Percentiles rank a stretch among this genome's conserved stretches.
These are phyloP conservation scores for Coemansia furcata DNA, from an alignment of 192 early-diverging fungal genomes.

Conservation along the genomic window DNA sequence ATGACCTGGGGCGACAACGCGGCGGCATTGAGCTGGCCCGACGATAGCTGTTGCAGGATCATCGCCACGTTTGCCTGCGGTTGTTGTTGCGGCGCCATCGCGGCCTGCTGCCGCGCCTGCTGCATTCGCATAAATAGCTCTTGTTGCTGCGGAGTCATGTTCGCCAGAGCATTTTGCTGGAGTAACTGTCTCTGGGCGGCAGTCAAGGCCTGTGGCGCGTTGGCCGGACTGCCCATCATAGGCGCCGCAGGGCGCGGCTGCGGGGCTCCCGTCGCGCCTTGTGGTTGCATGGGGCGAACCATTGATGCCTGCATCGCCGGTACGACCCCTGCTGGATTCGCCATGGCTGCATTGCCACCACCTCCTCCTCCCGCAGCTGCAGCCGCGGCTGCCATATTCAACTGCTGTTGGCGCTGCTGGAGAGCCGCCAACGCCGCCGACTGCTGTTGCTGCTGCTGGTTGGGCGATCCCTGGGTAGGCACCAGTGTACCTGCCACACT, in stretches of 20 bases:
- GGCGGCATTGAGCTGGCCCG: constrained; percentile 25
- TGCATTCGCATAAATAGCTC: constrained; percentile 15
- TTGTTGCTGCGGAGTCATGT: constrained; percentile 30
- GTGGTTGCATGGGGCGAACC: not conserved
- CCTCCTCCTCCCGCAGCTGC: not conserved
- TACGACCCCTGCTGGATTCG: not conserved
- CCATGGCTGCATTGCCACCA: not conserved
- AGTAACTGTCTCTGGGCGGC: constrained; percentile 17
- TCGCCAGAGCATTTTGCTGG: constrained; percentile 16
- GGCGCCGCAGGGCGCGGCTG: constrained; percentile 7
- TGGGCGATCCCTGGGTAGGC: not conserved
- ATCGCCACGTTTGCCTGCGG: constrained; percentile 25
- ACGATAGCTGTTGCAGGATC: constrained; percentile 35
- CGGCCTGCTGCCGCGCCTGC: constrained; percentile 27
- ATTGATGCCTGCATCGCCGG: not conserved
- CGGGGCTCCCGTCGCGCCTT: not conserved
- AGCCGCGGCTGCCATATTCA: not conserved
- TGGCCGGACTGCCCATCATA: constrained; percentile 24
- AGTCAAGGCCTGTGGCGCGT: constrained; percentile 15
- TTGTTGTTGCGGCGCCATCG: constrained; percentile 10
- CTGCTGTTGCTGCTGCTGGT: constrained; percentile 1
- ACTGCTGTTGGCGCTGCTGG: constrained; percentile 5
- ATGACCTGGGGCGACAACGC: constrained; percentile 27
- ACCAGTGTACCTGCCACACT: constrained; percentile 3
- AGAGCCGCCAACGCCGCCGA: not conserved